A percentile compares a stretch with the other conserved stretches of the same genome.
These are phyloP conservation scores for Aurantiochytrium sp. DNA, from an alignment of 108 stramenopile genomes.

Conservation along the genomic window DNA sequence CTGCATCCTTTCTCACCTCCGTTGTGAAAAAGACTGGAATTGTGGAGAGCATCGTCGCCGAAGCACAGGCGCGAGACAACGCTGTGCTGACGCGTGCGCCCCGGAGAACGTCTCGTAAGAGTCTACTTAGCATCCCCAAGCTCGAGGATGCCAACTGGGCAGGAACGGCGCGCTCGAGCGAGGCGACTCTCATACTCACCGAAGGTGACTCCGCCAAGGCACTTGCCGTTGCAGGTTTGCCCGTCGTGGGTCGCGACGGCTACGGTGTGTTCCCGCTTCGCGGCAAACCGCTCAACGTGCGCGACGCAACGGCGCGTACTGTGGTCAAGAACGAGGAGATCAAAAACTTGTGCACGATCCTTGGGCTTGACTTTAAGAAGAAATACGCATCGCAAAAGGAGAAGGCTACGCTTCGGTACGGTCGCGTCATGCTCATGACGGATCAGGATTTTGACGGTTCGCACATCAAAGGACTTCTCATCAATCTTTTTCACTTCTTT, in stretches of 20 bases:
- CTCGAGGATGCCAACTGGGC: constrained; percentile 87
- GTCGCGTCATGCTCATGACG: constrained; percentile 81
- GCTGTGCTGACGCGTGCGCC: constrained; percentile 26
- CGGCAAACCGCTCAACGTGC: constrained; percentile 94
- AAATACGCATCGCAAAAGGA: constrained; percentile 64
- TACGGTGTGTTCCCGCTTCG: constrained; percentile 93
- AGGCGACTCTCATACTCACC: constrained; percentile 71
- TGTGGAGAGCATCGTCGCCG: not conserved
- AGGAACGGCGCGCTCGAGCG: constrained; percentile 37
- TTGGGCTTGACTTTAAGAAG: constrained; percentile 76
- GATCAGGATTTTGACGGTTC: constrained; percentile 82
- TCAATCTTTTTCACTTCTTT: constrained; percentile 80
- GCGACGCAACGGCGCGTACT: constrained; percentile 68
- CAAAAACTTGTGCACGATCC: constrained; percentile 48
- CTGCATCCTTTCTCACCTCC: constrained; percentile 46
- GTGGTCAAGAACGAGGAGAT: constrained; percentile 81
- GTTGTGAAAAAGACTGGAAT: constrained; percentile 42
- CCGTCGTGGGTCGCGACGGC: constrained; percentile 79
- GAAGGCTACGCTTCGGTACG: constrained; percentile 65
- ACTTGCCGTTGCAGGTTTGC: constrained; percentile 78
- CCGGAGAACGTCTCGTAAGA: constrained; percentile 10
- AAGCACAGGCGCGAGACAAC: not conserved
- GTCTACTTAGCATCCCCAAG: constrained; percentile 66
- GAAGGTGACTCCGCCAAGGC: constrained; percentile 95
- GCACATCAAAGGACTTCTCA: constrained; percentile 86